A percentile compares a stretch with the other conserved stretches of the same genome.
phyloP scores from a whole-genome alignment of 2,329 filamentous ascomycete species.

The Pseudogymnoascus sp. region DNA sequence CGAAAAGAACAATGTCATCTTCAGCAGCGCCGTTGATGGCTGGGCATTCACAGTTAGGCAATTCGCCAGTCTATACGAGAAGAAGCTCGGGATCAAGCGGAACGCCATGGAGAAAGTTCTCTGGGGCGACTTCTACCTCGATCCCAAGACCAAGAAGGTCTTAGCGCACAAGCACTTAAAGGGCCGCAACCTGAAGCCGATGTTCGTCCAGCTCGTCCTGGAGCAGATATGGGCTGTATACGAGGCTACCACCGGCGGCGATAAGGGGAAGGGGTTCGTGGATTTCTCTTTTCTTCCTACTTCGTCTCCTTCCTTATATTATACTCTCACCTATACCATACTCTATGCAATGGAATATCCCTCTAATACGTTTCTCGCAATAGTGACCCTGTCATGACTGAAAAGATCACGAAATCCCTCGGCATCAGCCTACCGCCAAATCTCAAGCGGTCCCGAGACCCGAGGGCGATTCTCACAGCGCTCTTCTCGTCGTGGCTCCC shows the following conservation, averaged over 20 bases:
- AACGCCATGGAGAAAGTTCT: conserved; percentile 82
- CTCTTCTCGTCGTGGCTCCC: conserved; percentile 88
- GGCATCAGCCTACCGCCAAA: conserved; percentile 78
- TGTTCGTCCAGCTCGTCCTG: conserved; percentile 94
- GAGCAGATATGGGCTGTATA: conserved; percentile 97
- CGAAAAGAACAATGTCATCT: conserved; percentile 98
- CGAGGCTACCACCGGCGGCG: conserved; percentile 75
- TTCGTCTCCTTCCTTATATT: conserved; percentile 20
- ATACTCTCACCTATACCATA: conserved; percentile 10
- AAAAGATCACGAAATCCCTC: conserved; percentile 92
- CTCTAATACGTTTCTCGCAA: conserved; percentile 26
- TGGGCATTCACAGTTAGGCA: conserved; percentile 97
- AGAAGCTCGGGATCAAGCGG: conserved; percentile 91
- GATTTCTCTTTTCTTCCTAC: conserved; percentile 31
- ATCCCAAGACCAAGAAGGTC: conserved; percentile 93
- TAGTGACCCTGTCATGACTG: conserved; percentile 68
- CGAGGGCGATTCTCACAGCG: conserved; percentile 72
- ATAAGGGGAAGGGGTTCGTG: conserved; percentile 68
- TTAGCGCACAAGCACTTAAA: conserved; percentile 87
- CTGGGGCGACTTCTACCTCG: conserved; percentile 94
- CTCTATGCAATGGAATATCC: conserved; percentile 19
- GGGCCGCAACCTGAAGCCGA: conserved; percentile 81
- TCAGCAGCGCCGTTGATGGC: conserved; percentile 94
- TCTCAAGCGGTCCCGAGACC: conserved; percentile 72
- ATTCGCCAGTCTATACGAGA: conserved; percentile 88